Evolutionary conservation across 805 yeast species (phyloP), one percentile per base, ranked within the genome.

Genomic region (Ogataea paraovalis): DNA sequence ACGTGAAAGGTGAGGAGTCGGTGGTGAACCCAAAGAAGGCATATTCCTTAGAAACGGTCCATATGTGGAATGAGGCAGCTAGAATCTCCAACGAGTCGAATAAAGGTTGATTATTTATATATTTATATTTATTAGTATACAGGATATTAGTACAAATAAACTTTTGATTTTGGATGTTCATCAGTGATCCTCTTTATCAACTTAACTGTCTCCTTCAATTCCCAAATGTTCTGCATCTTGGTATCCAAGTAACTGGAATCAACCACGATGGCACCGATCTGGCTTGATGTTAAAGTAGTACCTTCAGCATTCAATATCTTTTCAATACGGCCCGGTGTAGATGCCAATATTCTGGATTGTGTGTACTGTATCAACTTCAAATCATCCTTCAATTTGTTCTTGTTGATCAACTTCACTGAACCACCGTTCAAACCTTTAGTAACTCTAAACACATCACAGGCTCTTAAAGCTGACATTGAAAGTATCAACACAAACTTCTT

Each of bases 371-470:
- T 64, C 27, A 73, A 53, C 43, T 71, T 69, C 45, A 78, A 58
- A 58, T 88, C 96, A 39, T 82, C 83, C 28, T 77, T 74, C 41
- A 86, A 60, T 54, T 83, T 82, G 62, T 86, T 87, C 67, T 88
- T 88, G 52, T 83, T 78, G 58, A 88, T 87, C 42, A 88, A 62
- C 62, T 87, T 88, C 42, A 87, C 56, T 3, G 89, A 78, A 0
- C 82, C 78, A 32, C 64, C 67, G 21, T 58, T 54, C 75, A 36
- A 70, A 46, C 57, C 74, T 61, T 66, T 73, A 45, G 78, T 65
- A 1, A 86, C 80, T 54, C 96, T 76, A 60, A 78, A 84, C 2
- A 89, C 75, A 58, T 91, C 97, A 59, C 97, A 92, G 2, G 89
- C 94, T 55, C 97, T 75, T 21, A 89, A 70, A 10, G 96, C 94